These are phyloP conservation scores for Blastosporella zonata DNA, from an alignment of 1,284 basidiomycete genomes.

Conservation along the genomic window DNA sequence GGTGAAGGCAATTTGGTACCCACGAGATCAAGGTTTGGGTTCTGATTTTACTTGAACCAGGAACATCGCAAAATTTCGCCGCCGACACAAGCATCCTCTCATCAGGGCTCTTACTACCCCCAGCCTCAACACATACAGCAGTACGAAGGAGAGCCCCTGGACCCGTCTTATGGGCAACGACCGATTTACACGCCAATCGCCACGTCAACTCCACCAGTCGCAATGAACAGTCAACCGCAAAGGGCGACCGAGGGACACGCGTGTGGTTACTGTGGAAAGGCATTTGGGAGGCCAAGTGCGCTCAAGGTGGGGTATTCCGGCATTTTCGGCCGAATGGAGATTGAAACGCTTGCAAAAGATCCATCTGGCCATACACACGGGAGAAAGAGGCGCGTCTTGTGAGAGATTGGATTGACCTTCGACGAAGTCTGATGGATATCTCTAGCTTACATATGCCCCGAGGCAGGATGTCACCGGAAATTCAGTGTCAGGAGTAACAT, in stretches of 20 bases:
- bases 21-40: neutral
- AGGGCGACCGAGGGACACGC: constrained; percentile 20
- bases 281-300: constrained; percentile 24
- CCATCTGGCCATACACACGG: constrained; percentile 24
- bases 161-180: neutral
- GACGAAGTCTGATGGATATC: neutral
- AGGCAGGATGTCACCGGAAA: constrained; percentile 21
- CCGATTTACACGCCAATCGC: constrained; percentile 5
- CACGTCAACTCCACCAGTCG: constrained; percentile 3
- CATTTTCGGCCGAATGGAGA: neutral
- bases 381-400: constrained; percentile 21
- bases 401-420: constrained; percentile 3
- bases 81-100: neutral
- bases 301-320: constrained; percentile 18
- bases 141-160: constrained; percentile 3
- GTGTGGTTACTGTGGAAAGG: constrained; percentile 22
- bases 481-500: constrained; percentile 23
- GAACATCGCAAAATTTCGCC: constrained; percentile 9
- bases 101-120: constrained; percentile 7
- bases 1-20: constrained; percentile 10
- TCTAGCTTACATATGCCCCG: constrained; percentile 20
- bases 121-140: neutral
- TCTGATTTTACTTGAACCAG: constrained; percentile 4
- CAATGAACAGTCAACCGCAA: neutral
- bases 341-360: constrained; percentile 14